Percentiles rank a stretch among this genome's conserved stretches.
These are phyloP conservation scores for Oryza rufipogon DNA, from an alignment of 176 grass and related monocot species.

Conservation along the genomic window DNA sequence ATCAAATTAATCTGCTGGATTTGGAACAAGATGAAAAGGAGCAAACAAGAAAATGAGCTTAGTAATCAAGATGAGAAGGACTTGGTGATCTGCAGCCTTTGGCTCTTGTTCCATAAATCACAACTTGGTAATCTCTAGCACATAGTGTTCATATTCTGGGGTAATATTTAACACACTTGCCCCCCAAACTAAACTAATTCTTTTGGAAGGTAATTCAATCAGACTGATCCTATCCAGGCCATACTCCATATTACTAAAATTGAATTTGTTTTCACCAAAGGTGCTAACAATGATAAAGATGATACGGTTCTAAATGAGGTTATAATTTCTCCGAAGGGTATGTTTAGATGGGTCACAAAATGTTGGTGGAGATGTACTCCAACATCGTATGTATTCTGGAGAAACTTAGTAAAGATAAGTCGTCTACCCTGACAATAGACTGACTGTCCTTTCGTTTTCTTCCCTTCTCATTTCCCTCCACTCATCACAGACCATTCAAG, in stretches of 20 bases:
- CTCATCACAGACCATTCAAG: not conserved
- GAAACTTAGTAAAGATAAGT: not conserved
- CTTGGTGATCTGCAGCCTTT: not conserved
- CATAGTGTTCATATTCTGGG: slow-evolving; percentile 7
- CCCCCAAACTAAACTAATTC: not conserved
- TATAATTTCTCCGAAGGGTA: not conserved
- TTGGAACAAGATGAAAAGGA: slow-evolving; percentile 29
- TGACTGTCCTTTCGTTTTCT: not conserved
- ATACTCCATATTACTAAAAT: not conserved
- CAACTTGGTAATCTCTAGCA: slow-evolving; percentile 30
- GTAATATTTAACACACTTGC: not conserved
- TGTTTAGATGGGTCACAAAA: not conserved
- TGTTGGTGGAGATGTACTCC: not conserved
- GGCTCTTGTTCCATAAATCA: not conserved
- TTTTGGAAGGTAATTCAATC: not conserved
- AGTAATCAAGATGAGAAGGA: too few relatives aligned
- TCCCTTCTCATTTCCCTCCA: not conserved
- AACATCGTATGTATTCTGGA: slow-evolving; percentile 20
- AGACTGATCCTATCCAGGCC: not conserved
- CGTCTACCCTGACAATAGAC: not conserved
- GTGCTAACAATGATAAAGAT: slow-evolving; percentile 1
- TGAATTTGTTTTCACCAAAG: slow-evolving; percentile 13
- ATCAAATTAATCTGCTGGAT: slow-evolving; percentile 34
- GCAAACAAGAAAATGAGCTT: not conserved
- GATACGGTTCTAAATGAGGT: not conserved